A percentile compares a stretch with the other conserved stretches of the same genome.
These are phyloP conservation scores for Aphanomyces cochlioides DNA, from an alignment of 352 stramenopile genomes.

Conservation along the genomic window DNA sequence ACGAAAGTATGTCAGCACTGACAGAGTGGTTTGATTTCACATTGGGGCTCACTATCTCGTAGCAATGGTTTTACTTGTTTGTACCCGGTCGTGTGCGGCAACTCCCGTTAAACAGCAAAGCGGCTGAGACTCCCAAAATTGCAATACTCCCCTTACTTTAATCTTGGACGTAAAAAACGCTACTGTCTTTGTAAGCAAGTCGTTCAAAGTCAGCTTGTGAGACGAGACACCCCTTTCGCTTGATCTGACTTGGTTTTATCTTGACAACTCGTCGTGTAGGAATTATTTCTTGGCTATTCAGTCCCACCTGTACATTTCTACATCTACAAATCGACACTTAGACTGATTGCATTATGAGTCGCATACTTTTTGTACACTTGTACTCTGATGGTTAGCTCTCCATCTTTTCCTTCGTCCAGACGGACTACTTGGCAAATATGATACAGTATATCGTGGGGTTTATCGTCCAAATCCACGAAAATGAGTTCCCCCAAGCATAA, in stretches of 20 bases:
- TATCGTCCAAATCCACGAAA: constrained; percentile 58
- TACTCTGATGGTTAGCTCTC: constrained; percentile 2
- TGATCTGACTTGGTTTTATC: constrained; percentile 16
- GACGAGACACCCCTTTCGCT: constrained; percentile 15
- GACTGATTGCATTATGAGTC: background rate
- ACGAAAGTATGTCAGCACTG: constrained; percentile 38
- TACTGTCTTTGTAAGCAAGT: constrained; percentile 15
- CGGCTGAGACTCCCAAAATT: background rate
- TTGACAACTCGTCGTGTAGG: constrained; percentile 7
- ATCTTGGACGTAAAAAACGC: constrained; percentile 17
- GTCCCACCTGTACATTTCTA: background rate
- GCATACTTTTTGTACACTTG: constrained; percentile 17
- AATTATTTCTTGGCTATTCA: constrained; percentile 2
- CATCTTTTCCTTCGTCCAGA: constrained; percentile 40
- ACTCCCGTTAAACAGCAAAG: background rate
- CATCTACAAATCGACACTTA: background rate
- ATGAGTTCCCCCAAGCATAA: constrained; percentile 51
- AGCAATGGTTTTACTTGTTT: constrained; percentile 79
- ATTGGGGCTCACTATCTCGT: background rate
- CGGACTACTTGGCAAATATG: constrained; percentile 79
- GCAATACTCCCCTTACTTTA: constrained; percentile 17
- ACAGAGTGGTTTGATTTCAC: background rate
- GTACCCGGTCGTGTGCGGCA: constrained; percentile 53
- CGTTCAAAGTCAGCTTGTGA: background rate
- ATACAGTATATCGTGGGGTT: constrained; percentile 64